Base-by-base conservation (phyloP, 768 basidiomycete species). In the Mrakia blollopis region DNA sequence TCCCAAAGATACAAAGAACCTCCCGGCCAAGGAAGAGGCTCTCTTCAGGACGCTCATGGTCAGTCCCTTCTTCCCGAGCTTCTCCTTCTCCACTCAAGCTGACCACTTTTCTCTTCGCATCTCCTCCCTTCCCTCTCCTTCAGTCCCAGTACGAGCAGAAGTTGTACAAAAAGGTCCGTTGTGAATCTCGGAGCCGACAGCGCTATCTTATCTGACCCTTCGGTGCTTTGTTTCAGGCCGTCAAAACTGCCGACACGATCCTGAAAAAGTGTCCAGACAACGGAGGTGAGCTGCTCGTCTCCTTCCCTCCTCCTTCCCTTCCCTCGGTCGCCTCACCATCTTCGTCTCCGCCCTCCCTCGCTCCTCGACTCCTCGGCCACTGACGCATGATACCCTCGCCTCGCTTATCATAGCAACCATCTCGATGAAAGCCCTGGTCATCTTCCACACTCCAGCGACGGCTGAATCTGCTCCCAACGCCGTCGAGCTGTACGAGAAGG, bases 201-300 rank as follows among this genome's bases (percentile, higher is more conserved):
- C 21, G 62, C 16, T 37, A 62, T 67, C 41, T 30, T 47, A 25
- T 16, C 50, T 52, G 16, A 72, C 71, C 32, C 2, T 3, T 35
- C 32, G 28, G 4, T 25, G 37, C 14, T 21, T 52, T n/a, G 23
- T 8, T 54, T 9, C 62, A 77, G 76, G 95, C 91, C 32, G 87
- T 91, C 78, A 97, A 97, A 84, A 89, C 91, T 10, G 92, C 93
- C 1, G 94, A 98, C 84, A 89, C 89, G 81, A 94, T 98, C 83
- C 89, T 99, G 83, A 95, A 93, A 85, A 97, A 96, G 86, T 89
- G 90, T 81, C 94, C 97, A 0, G 90, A 96, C 61, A 94, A 99
- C 87, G 97, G 96, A 81, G 95, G 96, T 93, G 81, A 72, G 71
- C 37, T 57, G 50, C 28, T 23, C 68, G 89, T 80, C n/a, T 9